These are phyloP conservation scores for Kurtzmaniella quercitrusa DNA, from an alignment of 1,139 yeast genomes.

Conservation along the genomic window DNA sequence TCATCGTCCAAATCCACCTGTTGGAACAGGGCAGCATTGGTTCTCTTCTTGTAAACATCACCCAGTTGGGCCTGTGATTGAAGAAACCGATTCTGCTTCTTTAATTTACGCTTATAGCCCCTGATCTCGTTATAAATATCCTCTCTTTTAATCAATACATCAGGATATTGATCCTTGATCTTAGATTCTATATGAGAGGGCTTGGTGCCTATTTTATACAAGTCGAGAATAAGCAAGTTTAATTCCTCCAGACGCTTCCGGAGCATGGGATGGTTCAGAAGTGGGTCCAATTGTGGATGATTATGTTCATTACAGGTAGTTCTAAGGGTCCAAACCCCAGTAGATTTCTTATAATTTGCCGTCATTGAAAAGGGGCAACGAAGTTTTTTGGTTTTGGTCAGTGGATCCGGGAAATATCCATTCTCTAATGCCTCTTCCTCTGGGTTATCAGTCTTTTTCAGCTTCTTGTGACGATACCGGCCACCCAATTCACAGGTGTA, in stretches of 20 bases:
- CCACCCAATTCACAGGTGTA: constrained; percentile 63
- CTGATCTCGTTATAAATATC: constrained; percentile 57
- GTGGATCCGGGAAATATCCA: constrained; percentile 39
- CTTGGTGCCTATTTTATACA: constrained; percentile 53
- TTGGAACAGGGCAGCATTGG: constrained; percentile 29
- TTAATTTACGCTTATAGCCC: constrained; percentile 52
- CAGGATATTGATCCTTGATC: constrained; percentile 51
- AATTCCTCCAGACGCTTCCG: constrained; percentile 52
- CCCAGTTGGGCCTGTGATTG: constrained; percentile 1
- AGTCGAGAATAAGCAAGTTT: constrained; percentile 48
- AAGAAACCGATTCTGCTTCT: constrained; percentile 34
- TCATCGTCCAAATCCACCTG: constrained; percentile 26
- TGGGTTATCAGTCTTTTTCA: constrained; percentile 18
- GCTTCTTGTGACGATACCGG: constrained; percentile 50
- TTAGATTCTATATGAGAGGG: constrained; percentile 55
- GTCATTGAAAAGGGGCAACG: constrained; percentile 59
- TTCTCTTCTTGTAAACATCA: constrained; percentile 6
- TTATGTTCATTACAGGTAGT: constrained; percentile 57
- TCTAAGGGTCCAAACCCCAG: constrained; percentile 49
- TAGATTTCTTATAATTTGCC: constrained; percentile 48
- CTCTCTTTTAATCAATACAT: constrained; percentile 51
- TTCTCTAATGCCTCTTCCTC: constrained; percentile 23
- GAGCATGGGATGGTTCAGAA: constrained; percentile 54
- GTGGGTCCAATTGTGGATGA: constrained; percentile 56
- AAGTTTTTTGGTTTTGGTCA: constrained; percentile 48